Evolutionary conservation across 805 yeast genomes (phyloP), one percentile per base, ranked within the genome.

Genomic region (Yarrowia alimentaria): DNA sequence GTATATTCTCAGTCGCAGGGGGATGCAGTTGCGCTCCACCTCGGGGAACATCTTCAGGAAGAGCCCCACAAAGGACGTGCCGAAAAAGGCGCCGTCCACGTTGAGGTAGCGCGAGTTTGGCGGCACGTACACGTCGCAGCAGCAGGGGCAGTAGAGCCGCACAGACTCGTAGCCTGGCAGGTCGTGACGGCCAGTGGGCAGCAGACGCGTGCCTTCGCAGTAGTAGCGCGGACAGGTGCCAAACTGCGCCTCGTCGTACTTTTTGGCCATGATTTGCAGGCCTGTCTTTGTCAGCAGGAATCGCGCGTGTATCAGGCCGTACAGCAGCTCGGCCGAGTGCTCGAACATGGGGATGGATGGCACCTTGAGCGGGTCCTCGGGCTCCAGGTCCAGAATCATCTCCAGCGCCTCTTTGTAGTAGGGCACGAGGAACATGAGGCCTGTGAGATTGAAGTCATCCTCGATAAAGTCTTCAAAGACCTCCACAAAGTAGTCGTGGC

Each of bases 11-110:
- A 72, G 70, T 56, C 79, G 71, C 61, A 85, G 73, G 53, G 77
- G 72, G 52, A 75, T 73, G 58, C 87, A 81, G 61, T 85, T 88
- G 59, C 79, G 78, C 62, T 85, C 95, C 45, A 89, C 78, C 57
- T 88, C 97, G n/a, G 93, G 88, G 69, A 83, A 89, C 77, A 86
- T 84, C 63, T 89, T 85, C 55, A 93, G 79, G 60, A 93, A 85
- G 58, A 93, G 76, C 2, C 96, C 97, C 1, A 96, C 93, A 69
- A 93, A 93, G 26, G 94, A 82, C 0, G 98, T 88, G 5, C 99
- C 98, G 71, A 94, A 93, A 61, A 84, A 93, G 1, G 98, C 96
- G 5, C 99, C 99, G 67, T 93, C 99, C 33, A 93, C 79, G 62
- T 87, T 86, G 53, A 85, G 70, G 66, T 86, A 90, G 55, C 95